Evolutionary conservation across 2,329 filamentous ascomycete species (phyloP).

Genomic region (Ophiostoma fasciatum): DNA sequence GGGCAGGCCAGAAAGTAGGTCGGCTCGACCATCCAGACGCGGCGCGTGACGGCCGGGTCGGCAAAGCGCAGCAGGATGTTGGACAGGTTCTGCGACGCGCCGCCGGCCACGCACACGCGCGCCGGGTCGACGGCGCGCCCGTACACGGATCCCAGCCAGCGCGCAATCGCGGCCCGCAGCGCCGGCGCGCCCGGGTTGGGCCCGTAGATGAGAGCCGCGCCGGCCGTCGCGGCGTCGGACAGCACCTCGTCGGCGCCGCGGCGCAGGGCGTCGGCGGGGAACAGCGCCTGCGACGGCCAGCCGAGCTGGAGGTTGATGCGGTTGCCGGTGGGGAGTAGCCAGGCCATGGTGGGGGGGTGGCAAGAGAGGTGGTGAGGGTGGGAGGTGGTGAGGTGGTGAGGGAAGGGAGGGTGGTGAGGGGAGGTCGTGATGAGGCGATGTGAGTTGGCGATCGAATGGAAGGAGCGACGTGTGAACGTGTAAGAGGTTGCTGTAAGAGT

Average conservation of each 20-base stretch:
- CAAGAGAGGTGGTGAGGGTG: too few species aligned
- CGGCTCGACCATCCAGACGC: constrained; percentile 51
- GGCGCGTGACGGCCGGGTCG: constrained; percentile 46
- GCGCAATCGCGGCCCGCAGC: constrained; percentile 38
- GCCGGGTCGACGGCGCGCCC: constrained; percentile 16
- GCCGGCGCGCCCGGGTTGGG: constrained; percentile 43
- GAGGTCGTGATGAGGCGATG: not conserved
- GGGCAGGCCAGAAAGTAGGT: constrained; percentile 51
- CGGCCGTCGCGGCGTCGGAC: constrained; percentile 12
- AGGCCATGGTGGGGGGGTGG: constrained; percentile 1
- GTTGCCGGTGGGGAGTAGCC: constrained; percentile 4
- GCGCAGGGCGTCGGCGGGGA: constrained; percentile 39
- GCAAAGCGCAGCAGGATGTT: constrained; percentile 49
- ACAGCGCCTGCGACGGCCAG: constrained; percentile 24
- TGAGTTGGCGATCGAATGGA: not conserved
- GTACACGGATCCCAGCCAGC: constrained; percentile 48
- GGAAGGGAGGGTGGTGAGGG: too few species aligned
- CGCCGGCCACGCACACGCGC: constrained; percentile 48
- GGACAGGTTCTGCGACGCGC: constrained; percentile 50
- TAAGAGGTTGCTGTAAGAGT: not conserved
- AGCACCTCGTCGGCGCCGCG: constrained; percentile 36
- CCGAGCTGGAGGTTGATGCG: constrained; percentile 18
- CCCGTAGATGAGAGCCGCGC: constrained; percentile 30
- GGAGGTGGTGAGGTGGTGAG: too few species aligned
- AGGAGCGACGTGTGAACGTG: not conserved